Evolutionary conservation across 768 basidiomycete genomes (phyloP), one percentile per base, ranked within the genome.

Genomic region (Boletus sp.): DNA sequence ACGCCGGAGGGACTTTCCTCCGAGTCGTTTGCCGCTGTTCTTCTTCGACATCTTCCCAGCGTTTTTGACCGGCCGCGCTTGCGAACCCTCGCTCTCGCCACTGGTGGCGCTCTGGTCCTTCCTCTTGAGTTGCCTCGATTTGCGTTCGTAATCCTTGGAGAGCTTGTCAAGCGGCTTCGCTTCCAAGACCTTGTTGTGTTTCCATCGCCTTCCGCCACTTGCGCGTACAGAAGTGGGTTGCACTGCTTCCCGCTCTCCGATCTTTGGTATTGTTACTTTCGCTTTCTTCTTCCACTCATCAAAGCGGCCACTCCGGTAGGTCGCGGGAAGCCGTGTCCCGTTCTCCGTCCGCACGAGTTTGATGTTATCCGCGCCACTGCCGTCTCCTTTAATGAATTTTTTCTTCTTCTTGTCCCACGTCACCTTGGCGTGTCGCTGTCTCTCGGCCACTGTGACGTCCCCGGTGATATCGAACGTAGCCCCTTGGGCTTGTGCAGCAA

Each of bases 381-480:
- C 91, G 54, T 86, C 89, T 5, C 93, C 92, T 64, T 90, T 84
- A 41, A 96, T 78, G 61, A 97, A 97, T 67, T 89, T 92, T 71
- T 97, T 97, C 76, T 92, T 95, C 76, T 94, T 95, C 67, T 92
- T 91, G 74, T 98, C 94, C 97, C 97, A 99, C 30, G 80, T 87
- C 66, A 92, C 68, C 60, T 78, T 80, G 49, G 29, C 62, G 52
- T 86, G 88, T 39, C 82, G 81, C 55, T 80, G 84, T 50, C 83
- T 81, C 35, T 83, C 80, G 20, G 80, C 76, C 10, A 80, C 78
- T 11, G 79, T 71, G 8, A 81, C 86, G 64, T 98, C 92, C 14
- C 85, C 86, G 2, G 83, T 77, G 29, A 98, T 80, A 71, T 97
- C 94, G 59, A 98, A 92, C 0, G 89, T 81, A 8, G 85, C 86